A percentile compares a stretch with the other conserved stretches of the same genome.
phyloP scores from a whole-genome alignment of 306 rosid genomes.

The Morella rubra region DNA sequence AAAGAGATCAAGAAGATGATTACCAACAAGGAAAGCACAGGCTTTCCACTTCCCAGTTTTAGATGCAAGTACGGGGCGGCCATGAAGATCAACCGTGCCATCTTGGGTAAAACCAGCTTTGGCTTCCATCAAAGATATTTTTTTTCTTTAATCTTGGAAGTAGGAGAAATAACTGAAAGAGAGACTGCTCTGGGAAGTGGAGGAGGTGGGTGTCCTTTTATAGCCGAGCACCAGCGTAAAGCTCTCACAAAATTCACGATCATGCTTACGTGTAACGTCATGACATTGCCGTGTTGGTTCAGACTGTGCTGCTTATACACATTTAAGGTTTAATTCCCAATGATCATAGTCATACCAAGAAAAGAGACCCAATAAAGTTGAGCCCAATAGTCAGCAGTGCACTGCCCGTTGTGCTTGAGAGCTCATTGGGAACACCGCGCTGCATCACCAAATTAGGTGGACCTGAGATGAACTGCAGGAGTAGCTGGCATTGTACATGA shows the following conservation, averaged over 20 bases:
- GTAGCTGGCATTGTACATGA: neutral
- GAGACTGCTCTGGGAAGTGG: neutral
- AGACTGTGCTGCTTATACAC: no score
- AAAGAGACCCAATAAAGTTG: neutral
- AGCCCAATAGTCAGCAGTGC: neutral
- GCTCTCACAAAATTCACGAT: no score
- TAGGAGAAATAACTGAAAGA: no score
- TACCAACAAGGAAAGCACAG: slow-evolving; percentile 94
- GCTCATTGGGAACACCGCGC: neutral
- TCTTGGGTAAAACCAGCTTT: slow-evolving; percentile 65
- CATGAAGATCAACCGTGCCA: slow-evolving; percentile 78
- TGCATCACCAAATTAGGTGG: neutral
- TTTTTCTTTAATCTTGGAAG: no score
- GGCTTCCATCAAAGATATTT: slow-evolving; percentile 49
- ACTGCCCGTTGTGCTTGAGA: no score
- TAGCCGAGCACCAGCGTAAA: no score
- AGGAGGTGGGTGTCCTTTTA: neutral
- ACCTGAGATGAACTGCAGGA: neutral
- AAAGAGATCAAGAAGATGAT: neutral
- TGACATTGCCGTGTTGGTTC: no score
- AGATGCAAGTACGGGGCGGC: slow-evolving; percentile 69
- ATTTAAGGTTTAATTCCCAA: neutral
- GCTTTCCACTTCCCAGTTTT: slow-evolving; percentile 98
- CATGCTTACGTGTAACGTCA: no score
- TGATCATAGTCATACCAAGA: neutral